phyloP scores from a whole-genome alignment of 257 asterid genomes.

The Linaria vulgaris region DNA sequence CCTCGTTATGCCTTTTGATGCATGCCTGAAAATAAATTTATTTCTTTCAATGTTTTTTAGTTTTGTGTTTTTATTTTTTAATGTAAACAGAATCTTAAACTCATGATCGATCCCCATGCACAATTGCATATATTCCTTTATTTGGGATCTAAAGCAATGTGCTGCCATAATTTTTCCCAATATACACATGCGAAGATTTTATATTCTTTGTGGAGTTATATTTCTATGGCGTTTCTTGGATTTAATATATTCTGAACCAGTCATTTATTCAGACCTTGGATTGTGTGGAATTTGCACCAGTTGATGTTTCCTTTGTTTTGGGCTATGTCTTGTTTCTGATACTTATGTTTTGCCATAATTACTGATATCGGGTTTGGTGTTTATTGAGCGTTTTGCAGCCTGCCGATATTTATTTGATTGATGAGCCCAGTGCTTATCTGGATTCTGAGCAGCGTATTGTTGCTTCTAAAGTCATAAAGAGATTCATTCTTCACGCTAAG shows the following conservation, averaged over 20 bases:
- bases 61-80: neutral
- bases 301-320: too few species aligned
- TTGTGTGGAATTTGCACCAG: too few species aligned
- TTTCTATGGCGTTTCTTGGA: neutral
- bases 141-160: neutral
- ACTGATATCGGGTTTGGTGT: constrained; percentile 13
- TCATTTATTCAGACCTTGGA: neutral
- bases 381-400: constrained; percentile 60
- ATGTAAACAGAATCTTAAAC: neutral
- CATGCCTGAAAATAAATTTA: too few species aligned
- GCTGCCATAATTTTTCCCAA: neutral
- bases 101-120: neutral
- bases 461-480: constrained; percentile 96
- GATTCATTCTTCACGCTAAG: constrained; percentile 93
- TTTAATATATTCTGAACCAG: too few species aligned
- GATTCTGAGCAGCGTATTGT: constrained; percentile 99
- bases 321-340: neutral
- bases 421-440: constrained; percentile 98
- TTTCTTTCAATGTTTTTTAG: neutral
- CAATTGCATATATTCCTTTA: too few species aligned
- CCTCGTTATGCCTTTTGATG: too few species aligned
- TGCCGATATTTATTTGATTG: constrained; percentile 92
- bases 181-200: neutral
- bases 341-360: neutral
- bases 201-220: too few species aligned